Conservation (phyloP, 768 basidiomycete genomes). For the Tylopilus subfusipes region DNA sequence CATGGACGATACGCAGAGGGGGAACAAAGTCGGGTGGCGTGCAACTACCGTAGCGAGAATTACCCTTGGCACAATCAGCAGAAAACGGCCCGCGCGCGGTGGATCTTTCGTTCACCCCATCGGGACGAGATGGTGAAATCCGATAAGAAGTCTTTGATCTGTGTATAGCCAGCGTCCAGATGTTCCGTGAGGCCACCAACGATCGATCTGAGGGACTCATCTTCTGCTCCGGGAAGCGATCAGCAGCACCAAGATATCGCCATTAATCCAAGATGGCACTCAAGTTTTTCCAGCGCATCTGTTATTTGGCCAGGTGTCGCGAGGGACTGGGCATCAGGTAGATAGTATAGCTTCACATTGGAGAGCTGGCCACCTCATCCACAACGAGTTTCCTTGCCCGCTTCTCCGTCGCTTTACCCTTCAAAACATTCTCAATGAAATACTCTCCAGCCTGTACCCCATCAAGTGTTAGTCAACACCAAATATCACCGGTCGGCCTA, state of each 20-base stretch:
- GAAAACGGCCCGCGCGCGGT: too few relatives aligned
- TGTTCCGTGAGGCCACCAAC: too few relatives aligned
- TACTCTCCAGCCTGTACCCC: conserved; percentile 82
- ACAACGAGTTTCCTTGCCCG: conserved; percentile 34
- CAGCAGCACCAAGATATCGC: background rate
- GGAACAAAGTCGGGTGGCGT: too few relatives aligned
- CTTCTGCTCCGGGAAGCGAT: too few relatives aligned
- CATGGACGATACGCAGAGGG: too few relatives aligned
- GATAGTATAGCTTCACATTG: conserved; percentile 2
- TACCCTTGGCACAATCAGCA: too few relatives aligned
- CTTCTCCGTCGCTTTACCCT: conserved; percentile 50
- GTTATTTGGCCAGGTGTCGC: background rate
- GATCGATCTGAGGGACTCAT: too few relatives aligned
- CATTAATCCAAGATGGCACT: background rate
- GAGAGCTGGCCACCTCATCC: conserved; percentile 12
- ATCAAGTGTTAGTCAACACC: conserved; percentile 1
- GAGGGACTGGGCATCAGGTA: background rate
- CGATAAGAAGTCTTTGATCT: too few relatives aligned
- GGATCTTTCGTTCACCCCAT: too few relatives aligned
- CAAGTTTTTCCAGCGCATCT: background rate
- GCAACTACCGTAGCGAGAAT: too few relatives aligned
- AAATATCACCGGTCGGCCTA: conserved; percentile 31
- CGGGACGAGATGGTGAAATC: too few relatives aligned
- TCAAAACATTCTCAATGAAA: conserved; percentile 88
- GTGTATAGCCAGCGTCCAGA: too few relatives aligned